Percentiles rank a stretch among this genome's conserved stretches.
Conservation (phyloP, 2,329 filamentous ascomycete genomes). For the Hymenoscyphus fructigenus region DNA sequence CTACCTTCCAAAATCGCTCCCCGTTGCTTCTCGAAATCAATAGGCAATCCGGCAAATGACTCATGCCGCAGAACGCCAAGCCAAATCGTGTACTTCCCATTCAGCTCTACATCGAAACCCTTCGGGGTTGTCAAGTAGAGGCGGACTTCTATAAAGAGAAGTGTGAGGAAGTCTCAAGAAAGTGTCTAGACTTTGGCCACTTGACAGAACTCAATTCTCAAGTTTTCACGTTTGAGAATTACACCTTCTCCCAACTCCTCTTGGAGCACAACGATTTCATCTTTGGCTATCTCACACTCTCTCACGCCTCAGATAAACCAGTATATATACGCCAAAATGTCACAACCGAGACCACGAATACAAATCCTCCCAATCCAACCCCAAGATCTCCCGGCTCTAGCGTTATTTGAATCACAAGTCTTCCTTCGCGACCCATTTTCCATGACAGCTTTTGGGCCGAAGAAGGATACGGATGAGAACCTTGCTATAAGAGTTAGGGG, state of each 20-base stretch:
- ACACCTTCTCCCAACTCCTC: too few species aligned
- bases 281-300: too few species aligned
- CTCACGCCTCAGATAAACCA: too few species aligned
- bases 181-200: background rate
- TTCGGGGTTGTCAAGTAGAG: too few species aligned
- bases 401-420: constrained; percentile 14
- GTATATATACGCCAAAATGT: too few species aligned
- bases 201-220: background rate
- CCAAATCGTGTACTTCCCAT: background rate
- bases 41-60: background rate
- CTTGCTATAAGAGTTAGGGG: constrained; percentile 5
- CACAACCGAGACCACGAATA: too few species aligned
- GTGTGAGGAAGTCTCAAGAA: background rate
- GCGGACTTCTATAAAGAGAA: background rate
- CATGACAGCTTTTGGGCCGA: constrained; percentile 18
- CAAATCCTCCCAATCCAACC: constrained; percentile 6
- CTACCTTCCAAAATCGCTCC: background rate
- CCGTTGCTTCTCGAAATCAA: background rate
- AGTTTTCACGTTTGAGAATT: background rate
- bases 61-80: background rate
- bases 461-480: background rate
- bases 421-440: constrained; percentile 21
- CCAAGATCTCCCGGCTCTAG: constrained; percentile 33
- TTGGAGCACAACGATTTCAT: too few species aligned
- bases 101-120: too few species aligned